Evolutionary conservation across 2,329 filamentous ascomycete genomes (phyloP), one percentile per base, ranked within the genome.

Genomic region (Escovopsis sp.): DNA sequence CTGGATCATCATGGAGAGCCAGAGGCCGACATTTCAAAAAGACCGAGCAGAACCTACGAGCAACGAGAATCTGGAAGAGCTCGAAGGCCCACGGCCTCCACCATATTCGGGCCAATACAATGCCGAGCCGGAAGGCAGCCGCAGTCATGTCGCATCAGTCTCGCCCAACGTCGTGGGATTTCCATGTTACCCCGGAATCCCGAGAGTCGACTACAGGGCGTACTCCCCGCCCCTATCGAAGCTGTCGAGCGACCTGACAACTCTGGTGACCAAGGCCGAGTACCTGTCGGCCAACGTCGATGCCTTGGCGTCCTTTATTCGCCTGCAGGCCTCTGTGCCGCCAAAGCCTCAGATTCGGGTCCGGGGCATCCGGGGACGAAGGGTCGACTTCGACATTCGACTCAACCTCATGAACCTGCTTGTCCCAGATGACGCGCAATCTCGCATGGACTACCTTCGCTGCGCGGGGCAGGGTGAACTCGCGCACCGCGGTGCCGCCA

Each of bases 321-420:
- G 67, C 31, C 52, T 57, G 29, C 66, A 74, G 42, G 65, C 70
- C 12, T 65, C 65, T 1, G 59, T 76, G 0, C 72, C 72, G 15
- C 72, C 72, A 7, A 76, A 76, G 50, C 71, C 68, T 0, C 62
- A 68, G 46, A 62, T 76, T 16, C 61, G 66, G 41, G 63, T 76
- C 40, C 58, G 58, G 3, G 72, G 72, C 36, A 64, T 56, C 29
- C 63, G 65, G 27, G 58, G 60, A n/a, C 53, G 56, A 43, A 57
- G 51, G 46, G 49, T 68, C 29, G 71, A 75, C 53, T 76, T 76
- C 48, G 62, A 67, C 43, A 54, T 76, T 44, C 68, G 65, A 50
- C 56, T 75, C 35, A 76, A 76, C 51, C 57, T 74, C 14, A 70
- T 76, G 67, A 61, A 56, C 38, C 57, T 75, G 10, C 59, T 76